A percentile compares a stretch with the other conserved stretches of the same genome.
Evolutionary conservation across 495 filamentous ascomycete species (phyloP).

Genomic region (Penicillium riverlandense): DNA sequence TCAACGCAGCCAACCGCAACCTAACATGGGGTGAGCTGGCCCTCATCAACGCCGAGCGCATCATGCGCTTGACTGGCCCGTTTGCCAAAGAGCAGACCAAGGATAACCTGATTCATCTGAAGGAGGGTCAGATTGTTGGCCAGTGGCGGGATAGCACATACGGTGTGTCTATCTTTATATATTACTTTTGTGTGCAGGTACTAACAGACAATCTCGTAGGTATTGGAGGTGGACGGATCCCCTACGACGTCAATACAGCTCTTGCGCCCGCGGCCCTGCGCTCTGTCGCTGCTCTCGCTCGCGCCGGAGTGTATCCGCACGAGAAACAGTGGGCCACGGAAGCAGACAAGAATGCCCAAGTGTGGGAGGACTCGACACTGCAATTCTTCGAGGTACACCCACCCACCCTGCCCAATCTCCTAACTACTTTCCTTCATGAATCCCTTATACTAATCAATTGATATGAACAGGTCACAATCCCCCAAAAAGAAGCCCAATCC

Average conservation of each 20-base stretch:
- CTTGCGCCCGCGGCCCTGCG: conserved; percentile 54
- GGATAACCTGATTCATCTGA: conserved; percentile 51
- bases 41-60: conserved; percentile 45
- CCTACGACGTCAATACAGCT: conserved; percentile 60
- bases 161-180: conserved; percentile 11
- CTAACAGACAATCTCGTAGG: conserved; percentile 14
- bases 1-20: conserved; percentile 41
- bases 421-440: too few species aligned
- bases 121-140: conserved; percentile 48
- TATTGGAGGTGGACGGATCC: conserved; percentile 55
- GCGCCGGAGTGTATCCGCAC: conserved; percentile 40
- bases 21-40: conserved; percentile 46
- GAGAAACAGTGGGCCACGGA: conserved; percentile 39
- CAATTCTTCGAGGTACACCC: conserved; percentile 41
- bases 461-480: conserved; percentile 13
- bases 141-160: conserved; percentile 57
- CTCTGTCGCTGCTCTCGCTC: conserved; percentile 46
- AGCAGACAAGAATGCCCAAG: conserved; percentile 44
- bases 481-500: conserved; percentile 28
- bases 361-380: conserved; percentile 59
- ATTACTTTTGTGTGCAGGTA: too few species aligned
- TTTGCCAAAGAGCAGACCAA: conserved; percentile 47
- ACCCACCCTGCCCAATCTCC: too few species aligned
- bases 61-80: conserved; percentile 47
- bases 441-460: too few species aligned